Conservation (phyloP, 2,329 filamentous ascomycete species). For the Harringtonia lauricola region DNA sequence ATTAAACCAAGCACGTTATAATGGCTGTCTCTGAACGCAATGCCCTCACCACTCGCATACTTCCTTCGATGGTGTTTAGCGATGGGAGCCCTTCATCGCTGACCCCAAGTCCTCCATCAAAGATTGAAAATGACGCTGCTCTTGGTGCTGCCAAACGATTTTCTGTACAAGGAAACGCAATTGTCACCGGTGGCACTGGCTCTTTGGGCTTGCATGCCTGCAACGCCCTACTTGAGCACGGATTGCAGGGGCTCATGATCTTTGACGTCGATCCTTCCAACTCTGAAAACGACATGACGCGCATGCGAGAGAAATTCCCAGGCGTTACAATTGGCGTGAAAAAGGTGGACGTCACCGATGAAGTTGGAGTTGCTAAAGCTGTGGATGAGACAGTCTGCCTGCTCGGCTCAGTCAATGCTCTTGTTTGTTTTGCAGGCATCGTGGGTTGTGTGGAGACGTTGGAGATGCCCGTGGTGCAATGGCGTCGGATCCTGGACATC, state of each 20-base stretch:
- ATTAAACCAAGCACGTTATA: no score
- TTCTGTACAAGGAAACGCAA: conserved; percentile 19
- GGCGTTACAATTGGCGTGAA: conserved; percentile 34
- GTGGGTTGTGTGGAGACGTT: conserved; percentile 51
- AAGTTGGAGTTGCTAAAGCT: conserved; percentile 15
- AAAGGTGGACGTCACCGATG: conserved; percentile 41
- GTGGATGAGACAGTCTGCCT: conserved; percentile 26
- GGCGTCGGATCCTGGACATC: conserved; percentile 54
- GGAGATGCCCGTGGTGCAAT: conserved; percentile 46
- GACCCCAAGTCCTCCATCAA: background rate
- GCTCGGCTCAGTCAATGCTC: conserved; percentile 41
- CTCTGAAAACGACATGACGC: conserved; percentile 5
- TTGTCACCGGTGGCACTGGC: conserved; percentile 57
- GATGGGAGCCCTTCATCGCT: background rate
- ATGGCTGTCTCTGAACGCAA: background rate
- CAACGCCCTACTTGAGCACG: conserved; percentile 58
- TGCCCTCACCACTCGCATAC: background rate
- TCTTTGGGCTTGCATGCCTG: conserved; percentile 47
- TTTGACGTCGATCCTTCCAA: conserved; percentile 39
- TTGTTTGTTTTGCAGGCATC: conserved; percentile 58
- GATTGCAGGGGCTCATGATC: conserved; percentile 44
- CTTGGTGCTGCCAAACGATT: conserved; percentile 16
- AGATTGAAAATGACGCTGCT: background rate
- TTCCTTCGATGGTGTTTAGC: background rate
- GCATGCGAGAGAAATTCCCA: conserved; percentile 40